These are phyloP conservation scores for Ambispora gerdemannii DNA, from an alignment of 192 early-diverging fungal species.

Conservation along the genomic window DNA sequence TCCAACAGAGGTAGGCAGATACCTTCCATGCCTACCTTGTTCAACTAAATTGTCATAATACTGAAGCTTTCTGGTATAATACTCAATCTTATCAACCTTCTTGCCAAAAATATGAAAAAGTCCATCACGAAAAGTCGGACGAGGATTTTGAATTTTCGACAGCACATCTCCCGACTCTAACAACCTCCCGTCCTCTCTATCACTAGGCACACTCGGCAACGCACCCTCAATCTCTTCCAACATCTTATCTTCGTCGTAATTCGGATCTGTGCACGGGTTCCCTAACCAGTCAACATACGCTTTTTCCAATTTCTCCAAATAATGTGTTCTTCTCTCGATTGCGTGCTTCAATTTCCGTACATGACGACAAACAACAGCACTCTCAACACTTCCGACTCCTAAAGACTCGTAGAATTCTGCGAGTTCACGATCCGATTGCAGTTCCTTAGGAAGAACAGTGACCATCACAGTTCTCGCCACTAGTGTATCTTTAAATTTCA, in stretches of 20 bases:
- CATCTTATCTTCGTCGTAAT: constrained; percentile 56
- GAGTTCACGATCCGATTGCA: constrained; percentile 52
- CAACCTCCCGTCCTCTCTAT: neutral
- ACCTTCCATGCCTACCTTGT: constrained; percentile 46
- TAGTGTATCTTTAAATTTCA: constrained; percentile 40
- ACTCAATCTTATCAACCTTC: constrained; percentile 67
- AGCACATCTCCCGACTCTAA: constrained; percentile 11
- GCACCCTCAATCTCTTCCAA: constrained; percentile 40
- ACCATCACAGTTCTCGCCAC: constrained; percentile 68
- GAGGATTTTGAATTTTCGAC: constrained; percentile 8
- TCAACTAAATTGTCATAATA: constrained; percentile 52
- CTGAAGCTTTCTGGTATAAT: constrained; percentile 54
- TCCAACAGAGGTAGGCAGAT: constrained; percentile 55
- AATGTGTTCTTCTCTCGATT: constrained; percentile 53
- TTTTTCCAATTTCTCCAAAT: constrained; percentile 54
- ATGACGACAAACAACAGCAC: constrained; percentile 58
- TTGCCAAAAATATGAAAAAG: constrained; percentile 50
- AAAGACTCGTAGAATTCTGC: constrained; percentile 65
- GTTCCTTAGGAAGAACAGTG: constrained; percentile 58
- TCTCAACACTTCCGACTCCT: constrained; percentile 62
- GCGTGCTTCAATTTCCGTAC: constrained; percentile 53
- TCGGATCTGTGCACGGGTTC: constrained; percentile 63
- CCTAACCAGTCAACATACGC: constrained; percentile 59
- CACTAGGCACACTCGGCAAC: neutral
- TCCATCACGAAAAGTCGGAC: constrained; percentile 45